Percentiles rank a stretch among this genome's conserved stretches.
Evolutionary conservation across 345 rosid species (phyloP).

Genomic region (Acer negundo): DNA sequence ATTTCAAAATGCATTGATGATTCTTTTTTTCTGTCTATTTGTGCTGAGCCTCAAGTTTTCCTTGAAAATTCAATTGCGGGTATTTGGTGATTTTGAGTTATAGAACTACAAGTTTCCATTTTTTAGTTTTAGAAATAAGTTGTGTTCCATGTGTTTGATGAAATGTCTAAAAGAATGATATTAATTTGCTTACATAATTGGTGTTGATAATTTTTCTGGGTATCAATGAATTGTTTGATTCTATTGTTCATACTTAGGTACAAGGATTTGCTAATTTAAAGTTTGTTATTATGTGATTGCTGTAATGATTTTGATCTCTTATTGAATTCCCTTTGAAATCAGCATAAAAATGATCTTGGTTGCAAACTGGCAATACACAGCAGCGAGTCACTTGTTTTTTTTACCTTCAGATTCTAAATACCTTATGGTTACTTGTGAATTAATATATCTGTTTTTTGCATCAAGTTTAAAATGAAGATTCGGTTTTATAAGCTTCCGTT

Average conservation of each 20-base stretch:
- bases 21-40: not conserved
- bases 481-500: not conserved
- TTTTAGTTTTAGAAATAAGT: not conserved
- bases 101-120: not conserved
- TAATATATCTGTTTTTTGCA: not conserved
- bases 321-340: not conserved
- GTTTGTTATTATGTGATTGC: not conserved
- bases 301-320: not conserved
- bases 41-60: not conserved
- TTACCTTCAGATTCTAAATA: not conserved
- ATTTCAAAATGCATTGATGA: not conserved
- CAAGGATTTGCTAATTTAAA: not conserved
- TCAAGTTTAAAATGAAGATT: not conserved
- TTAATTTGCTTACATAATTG: not conserved
- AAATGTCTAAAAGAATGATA: conserved; percentile 9
- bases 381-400: not conserved
- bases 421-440: not conserved
- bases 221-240: not conserved
- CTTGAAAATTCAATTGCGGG: not conserved
- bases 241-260: not conserved
- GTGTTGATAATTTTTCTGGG: too few relatives aligned
- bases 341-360: not conserved
- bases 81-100: not conserved
- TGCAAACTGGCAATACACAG: not conserved
- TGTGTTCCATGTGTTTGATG: conserved; percentile 2